These are phyloP conservation scores for Chlamydomonas sp. DNA, from an alignment of 139 green algal species.

Conservation along the genomic window DNA sequence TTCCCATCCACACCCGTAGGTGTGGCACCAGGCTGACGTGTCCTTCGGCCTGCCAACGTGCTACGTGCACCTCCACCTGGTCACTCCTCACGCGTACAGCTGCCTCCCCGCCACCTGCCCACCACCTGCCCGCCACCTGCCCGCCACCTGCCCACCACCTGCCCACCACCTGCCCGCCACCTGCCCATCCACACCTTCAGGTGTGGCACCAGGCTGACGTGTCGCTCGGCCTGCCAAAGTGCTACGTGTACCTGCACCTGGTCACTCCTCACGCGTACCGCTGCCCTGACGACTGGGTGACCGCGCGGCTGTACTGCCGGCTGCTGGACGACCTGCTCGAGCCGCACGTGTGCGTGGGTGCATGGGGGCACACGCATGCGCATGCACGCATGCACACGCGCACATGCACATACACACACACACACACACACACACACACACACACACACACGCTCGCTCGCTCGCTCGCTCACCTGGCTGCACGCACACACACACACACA, in stretches of 20 bases:
- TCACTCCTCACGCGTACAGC: constrained; percentile 27
- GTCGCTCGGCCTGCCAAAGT: constrained; percentile 39
- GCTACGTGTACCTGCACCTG: constrained; percentile 30
- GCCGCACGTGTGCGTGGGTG: constrained; percentile 21
- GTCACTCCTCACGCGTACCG: constrained; percentile 28
- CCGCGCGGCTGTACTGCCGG: constrained; percentile 26
- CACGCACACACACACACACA: too few relatives aligned
- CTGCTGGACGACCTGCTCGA: constrained; percentile 32
- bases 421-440: too few relatives aligned
- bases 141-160: too few relatives aligned
- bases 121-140: too few relatives aligned
- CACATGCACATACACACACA: neutral
- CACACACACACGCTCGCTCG: too few relatives aligned
- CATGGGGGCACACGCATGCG: neutral
- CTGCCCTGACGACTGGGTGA: constrained; percentile 20
- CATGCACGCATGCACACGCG: neutral
- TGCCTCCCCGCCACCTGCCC: too few relatives aligned
- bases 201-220: constrained; percentile 36
- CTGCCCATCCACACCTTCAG: constrained; percentile 3
- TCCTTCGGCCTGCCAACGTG: constrained; percentile 41
- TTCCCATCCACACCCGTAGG: neutral
- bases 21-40: constrained; percentile 35
- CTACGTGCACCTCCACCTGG: constrained; percentile 28
- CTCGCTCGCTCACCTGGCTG: too few relatives aligned
- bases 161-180: too few relatives aligned